Evolutionary conservation across 495 filamentous ascomycete genomes (phyloP), one percentile per base, ranked within the genome.

Genomic region (Aspergillus bridgeri): DNA sequence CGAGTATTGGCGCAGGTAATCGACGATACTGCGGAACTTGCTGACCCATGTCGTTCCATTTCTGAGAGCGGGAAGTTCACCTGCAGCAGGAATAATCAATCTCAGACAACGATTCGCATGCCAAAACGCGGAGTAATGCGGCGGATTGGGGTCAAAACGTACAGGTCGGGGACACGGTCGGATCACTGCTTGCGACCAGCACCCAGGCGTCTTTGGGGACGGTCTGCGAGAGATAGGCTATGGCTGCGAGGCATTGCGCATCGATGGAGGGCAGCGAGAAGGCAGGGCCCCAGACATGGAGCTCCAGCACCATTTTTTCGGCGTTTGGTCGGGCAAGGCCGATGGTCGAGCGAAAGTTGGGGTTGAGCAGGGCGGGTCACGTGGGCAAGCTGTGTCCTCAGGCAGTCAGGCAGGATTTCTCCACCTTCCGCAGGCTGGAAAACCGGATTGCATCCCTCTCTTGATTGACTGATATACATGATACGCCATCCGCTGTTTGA

Each of bases 201-300:
- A 79, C 77, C 90, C 92, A 98, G 56, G 81, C 71, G 45, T 81
- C 76, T 59, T 71, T 69, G 23, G 81, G 81, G 9, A 88, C 67
- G 49, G 77, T 74, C 55, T 83, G 70, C 11, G 81, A 78, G 33
- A 91, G 77, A 65, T 88, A 92, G 42, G 89, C 81, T 55, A 93
- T 85, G 42, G 86, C 76, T 15, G 89, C 88, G 45, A 92, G 81
- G 61, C 89, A 97, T 80, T 95, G 89, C 51, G 94, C 79, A 57
- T 96, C 92, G 58, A 97, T 87, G 51, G 93, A 97, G 9, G 93
- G 89, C 42, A 97, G 82, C 24, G 79, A 80, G 70, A 95, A 95
- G 38, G 88, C 92, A 29, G 91, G 89, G 43, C 94, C 92, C 90
- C 90, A 96, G 60, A 96, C 82, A 69, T 96, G 89, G 42, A 98